Evolutionary conservation across 257 asterid species (phyloP), one percentile per base, ranked within the genome.

Genomic region (Penstemon eatonii): DNA sequence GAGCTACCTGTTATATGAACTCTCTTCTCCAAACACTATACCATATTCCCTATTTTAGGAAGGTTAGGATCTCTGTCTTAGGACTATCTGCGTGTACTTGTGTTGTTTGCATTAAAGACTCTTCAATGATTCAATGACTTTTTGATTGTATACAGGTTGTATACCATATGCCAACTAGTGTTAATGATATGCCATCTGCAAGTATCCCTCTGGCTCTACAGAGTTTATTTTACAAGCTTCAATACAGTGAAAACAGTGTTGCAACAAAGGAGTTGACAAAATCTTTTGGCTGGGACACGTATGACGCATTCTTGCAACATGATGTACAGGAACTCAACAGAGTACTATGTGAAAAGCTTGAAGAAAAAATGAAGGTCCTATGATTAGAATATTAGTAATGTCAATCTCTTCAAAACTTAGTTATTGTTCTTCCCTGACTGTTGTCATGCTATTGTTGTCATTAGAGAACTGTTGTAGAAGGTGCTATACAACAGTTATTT

Each of bases 1-100:
- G 92, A 52, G 92, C 92, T 49, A 86, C 92, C 43, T 86, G 92
- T 73, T 86, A 86, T 72, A 85, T 85, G 87, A 85, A 85, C 74
- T 85, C 90, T 37, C 90, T 85, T 41, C 81, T 85, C 39, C 88
- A 83, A 73, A 86, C 89, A 52, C 63, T 86, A 67, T 86, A 81
- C 76, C 88, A 85, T 78, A 85, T 85, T 75, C 86, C 91, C 13
- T 85, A 81, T 67, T 86, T 86, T 69, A 74, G 89, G 63, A 83
- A 86, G 89, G 92, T 86, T 40, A 39, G 54, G 39, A 50, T 49
- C 8, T 36, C 33, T 41, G 12, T n/a, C 63, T 44, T 8, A 9
- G 10, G 11, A 56, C 53, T 56, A 19, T 55, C 36, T 56, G 56
- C 42, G 11, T 67, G 63, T 67, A 55, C 2, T 25, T 43, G 55